Evolutionary conservation across 2,329 filamentous ascomycete genomes (phyloP), one percentile per base, ranked within the genome.

Genomic region (Sporothrix pallida): DNA sequence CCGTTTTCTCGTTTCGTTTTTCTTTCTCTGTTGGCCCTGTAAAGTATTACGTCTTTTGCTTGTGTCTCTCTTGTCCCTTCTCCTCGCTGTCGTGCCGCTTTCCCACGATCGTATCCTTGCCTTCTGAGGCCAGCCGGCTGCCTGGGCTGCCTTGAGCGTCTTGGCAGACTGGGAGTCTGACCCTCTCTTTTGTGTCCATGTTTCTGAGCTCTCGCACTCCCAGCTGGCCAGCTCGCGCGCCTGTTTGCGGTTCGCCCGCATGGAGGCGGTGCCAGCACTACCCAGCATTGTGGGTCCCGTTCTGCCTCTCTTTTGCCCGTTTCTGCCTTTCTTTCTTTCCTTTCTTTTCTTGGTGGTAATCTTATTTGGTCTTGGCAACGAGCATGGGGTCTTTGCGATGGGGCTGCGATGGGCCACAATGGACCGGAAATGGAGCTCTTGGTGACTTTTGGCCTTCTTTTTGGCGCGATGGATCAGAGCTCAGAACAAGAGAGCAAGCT

Each of bases 321-420:
- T 50, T 50, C 44, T 7, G 23, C 23, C 50, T 50, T 17, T 13
- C 44, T 31, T 3, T 48, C 23, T 68, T 50, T 9, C 20, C 44
- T 50, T 50, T 13, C 44, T 50, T 68, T 68, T 31, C 6, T 20
- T 50, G 42, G 63, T 31, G 63, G 44, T 44, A 68, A 68, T 68
- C 63, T 68, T 50, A 50, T 31, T 68, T 50, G 60, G 37, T 9
- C 60, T 65, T 65, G 60, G 60, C 60, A 65, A 65, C 37, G 42
- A 46, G 42, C 60, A 65, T 23, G 60, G 60, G 60, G 3, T 10
- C n/a, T 42, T 37, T 63, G 20, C 60, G 9, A 46, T 46, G 31
- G 58, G 26, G 58, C 58, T 15, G 13, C 31, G 31, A 37, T 37
- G 31, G 31, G 31, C 31, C 31, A 6, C 31, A 37, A 7, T 37